Evolutionary conservation across 495 filamentous ascomycete genomes (phyloP), one percentile per base, ranked within the genome.

Genomic region (Podospora appendiculata): DNA sequence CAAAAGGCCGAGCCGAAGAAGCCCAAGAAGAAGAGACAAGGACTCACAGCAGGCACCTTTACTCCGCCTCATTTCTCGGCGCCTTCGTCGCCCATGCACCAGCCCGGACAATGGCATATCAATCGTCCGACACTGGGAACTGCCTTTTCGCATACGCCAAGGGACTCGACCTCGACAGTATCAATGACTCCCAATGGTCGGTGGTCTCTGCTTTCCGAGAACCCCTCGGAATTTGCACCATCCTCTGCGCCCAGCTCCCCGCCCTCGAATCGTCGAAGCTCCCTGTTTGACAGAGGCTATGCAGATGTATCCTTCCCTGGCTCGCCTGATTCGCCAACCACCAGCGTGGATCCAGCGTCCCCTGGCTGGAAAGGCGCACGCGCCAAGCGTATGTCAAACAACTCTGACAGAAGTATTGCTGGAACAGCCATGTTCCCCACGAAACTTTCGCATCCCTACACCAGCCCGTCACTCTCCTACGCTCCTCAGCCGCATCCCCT

Each of bases 211-310:
- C 78, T 86, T 44, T 84, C 86, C 8, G 74, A 74, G 19, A 70
- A 70, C 9, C 74, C 74, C 6, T 80, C 85, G n/a, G 83, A 86
- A 16, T 75, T 79, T 54, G 70, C 78, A 4, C 59, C 77, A 0
- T 89, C 88, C 9, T 92, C 91, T 0, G 70, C 83, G n/a, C 82
- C 90, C 4, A 90, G 82, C 61, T 95, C 91, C 3, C 91, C 92
- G 4, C 78, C 77, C 19, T 92, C 89, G 3, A 82, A 76, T 13
- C 84, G 83, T 61, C 79, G 84, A 12, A 82, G 82, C 17, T 86
- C 88, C 0, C 70, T 96, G 42, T 96, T 95, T 59, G 91, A 96
- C 58, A 75, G 81, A 7, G 64, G 73, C 17, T 76, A 83, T 50
- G 71, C 71, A 45, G 70, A 78, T 34, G 51, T 78, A 73, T 57